These are phyloP conservation scores for Cyclocybe cylindracea DNA, from an alignment of 768 basidiomycete genomes.

Conservation along the genomic window DNA sequence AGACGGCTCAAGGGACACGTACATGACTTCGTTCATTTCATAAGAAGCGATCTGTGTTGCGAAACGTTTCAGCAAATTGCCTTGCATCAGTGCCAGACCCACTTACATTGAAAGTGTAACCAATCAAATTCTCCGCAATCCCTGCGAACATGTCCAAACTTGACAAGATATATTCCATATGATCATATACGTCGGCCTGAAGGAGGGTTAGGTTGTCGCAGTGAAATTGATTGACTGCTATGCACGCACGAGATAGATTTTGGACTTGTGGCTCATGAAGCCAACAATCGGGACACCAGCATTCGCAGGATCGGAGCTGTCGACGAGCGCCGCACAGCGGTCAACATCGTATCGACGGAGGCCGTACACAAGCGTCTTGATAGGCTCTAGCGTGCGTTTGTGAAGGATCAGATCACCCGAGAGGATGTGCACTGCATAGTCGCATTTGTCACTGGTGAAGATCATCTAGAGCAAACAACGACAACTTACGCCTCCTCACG, in stretches of 20 bases:
- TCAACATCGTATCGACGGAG: constrained; percentile 71
- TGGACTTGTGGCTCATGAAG: constrained; percentile 68
- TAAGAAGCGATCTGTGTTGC: constrained; percentile 63
- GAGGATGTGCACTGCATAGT: constrained; percentile 66
- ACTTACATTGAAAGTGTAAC: constrained; percentile 73
- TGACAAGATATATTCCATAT: constrained; percentile 70
- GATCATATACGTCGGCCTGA: constrained; percentile 75
- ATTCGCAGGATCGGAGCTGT: constrained; percentile 40
- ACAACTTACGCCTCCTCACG: constrained; percentile 54
- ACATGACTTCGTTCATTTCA: constrained; percentile 79
- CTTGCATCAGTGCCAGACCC: neutral
- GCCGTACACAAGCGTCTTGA: constrained; percentile 69
- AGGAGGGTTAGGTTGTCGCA: neutral
- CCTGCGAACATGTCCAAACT: constrained; percentile 75
- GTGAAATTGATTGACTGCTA: neutral
- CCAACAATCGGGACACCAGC: constrained; percentile 46
- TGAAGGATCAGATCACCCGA: constrained; percentile 74
- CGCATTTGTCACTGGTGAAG: neutral
- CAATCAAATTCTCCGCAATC: constrained; percentile 71
- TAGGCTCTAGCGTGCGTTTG: constrained; percentile 72
- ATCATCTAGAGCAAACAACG: neutral
- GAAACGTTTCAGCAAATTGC: constrained; percentile 1
- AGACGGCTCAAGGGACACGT: constrained; percentile 15
- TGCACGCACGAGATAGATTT: constrained; percentile 60
- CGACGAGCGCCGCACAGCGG: constrained; percentile 58